Evolutionary conservation across 257 asterid species (phyloP).

Genomic region (Ilex asprella): DNA sequence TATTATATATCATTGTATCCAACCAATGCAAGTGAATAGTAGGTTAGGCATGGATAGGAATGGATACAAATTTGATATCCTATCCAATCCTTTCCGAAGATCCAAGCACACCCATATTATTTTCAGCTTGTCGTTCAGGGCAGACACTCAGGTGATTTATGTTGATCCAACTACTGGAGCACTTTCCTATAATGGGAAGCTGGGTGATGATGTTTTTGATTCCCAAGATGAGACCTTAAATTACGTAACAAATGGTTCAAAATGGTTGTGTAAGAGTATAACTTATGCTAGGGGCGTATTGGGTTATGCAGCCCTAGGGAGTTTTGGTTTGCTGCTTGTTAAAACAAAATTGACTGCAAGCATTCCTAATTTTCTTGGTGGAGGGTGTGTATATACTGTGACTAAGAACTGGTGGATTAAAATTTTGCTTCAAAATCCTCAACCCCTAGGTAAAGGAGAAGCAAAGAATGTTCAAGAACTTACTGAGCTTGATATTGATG

Average conservation of each 20-base stretch:
- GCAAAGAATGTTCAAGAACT: slow-evolving; percentile 78
- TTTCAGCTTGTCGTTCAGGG: slow-evolving; percentile 67
- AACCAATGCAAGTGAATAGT: too few species aligned
- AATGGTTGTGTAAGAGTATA: slow-evolving; percentile 60
- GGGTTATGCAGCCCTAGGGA: slow-evolving; percentile 91
- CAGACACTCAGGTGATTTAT: slow-evolving; percentile 89
- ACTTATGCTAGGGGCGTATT: slow-evolving; percentile 72
- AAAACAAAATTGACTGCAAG: slow-evolving; percentile 73
- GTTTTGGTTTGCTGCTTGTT: slow-evolving; percentile 66
- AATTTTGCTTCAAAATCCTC: slow-evolving; percentile 82
- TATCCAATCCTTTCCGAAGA: too few species aligned
- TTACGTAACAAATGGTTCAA: slow-evolving; percentile 67
- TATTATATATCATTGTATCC: too few species aligned
- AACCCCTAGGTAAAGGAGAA: slow-evolving; percentile 85
- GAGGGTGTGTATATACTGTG: slow-evolving; percentile 80
- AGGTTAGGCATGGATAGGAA: too few species aligned
- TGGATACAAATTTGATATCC: too few species aligned
- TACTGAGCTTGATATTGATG: slow-evolving; percentile 88
- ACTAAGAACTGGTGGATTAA: slow-evolving; percentile 93
- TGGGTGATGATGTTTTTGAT: slow-evolving; percentile 69
- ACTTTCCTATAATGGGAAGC: slow-evolving; percentile 54
- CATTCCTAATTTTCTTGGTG: slow-evolving; percentile 89
- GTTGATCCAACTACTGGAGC: slow-evolving; percentile 96
- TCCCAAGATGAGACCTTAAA: slow-evolving; percentile 83
- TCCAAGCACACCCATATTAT: too few species aligned